phyloP scores from a whole-genome alignment of 495 filamentous ascomycete species.

The Xylaria castorea region DNA sequence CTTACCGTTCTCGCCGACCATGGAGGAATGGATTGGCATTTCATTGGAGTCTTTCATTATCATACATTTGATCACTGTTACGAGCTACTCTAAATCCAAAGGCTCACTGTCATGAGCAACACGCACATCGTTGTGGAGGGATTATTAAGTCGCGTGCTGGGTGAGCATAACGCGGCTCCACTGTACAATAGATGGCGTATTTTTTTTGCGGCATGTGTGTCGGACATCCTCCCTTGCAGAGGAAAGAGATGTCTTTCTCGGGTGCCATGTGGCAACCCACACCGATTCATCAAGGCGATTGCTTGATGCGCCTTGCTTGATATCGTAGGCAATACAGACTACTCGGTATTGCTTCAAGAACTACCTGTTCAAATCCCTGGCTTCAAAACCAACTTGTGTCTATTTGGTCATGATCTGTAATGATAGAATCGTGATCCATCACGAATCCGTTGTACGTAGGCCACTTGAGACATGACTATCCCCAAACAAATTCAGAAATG shows the following conservation, averaged over 20 bases:
- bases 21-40: background rate
- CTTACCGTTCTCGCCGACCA: background rate
- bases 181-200: constrained; percentile 31
- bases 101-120: constrained; percentile 16
- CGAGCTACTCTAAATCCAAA: background rate
- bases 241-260: constrained; percentile 5
- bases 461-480: background rate
- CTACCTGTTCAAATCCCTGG: background rate
- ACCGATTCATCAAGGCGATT: background rate
- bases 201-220: constrained; percentile 19
- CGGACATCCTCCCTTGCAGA: background rate
- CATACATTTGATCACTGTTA: background rate
- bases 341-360: constrained; percentile 18
- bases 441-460: background rate
- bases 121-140: constrained; percentile 27
- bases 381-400: background rate
- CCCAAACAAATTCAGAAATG: background rate
- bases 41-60: constrained; percentile 15
- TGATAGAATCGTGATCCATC: background rate
- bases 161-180: constrained; percentile 31
- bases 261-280: constrained; percentile 10
- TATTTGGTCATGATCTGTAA: background rate
- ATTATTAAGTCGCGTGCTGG: constrained; percentile 28
- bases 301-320: constrained; percentile 9
- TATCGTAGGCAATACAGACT: constrained; percentile 21